Conservation (phyloP, 1,284 basidiomycete species). For the Cutaneotrichosporon sp. region DNA sequence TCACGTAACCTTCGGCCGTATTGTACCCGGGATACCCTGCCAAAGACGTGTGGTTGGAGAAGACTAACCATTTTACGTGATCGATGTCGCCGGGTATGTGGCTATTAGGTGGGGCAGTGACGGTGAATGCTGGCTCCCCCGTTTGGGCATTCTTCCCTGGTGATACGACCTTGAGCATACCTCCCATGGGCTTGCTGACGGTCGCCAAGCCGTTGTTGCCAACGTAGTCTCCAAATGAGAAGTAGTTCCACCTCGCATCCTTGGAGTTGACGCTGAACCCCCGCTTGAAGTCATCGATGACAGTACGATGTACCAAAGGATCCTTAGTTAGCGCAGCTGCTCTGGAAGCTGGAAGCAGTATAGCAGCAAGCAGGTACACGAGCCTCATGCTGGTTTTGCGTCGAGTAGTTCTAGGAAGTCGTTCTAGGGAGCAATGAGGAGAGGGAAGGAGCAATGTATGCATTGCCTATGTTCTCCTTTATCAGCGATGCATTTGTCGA, state of each 20-base stretch:
- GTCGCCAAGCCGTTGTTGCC: constrained; percentile 2
- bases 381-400: too few species aligned
- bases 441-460: too few species aligned
- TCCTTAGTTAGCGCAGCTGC: not conserved
- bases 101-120: not conserved
- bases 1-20: not conserved
- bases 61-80: constrained; percentile 10
- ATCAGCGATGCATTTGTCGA: too few species aligned
- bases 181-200: not conserved
- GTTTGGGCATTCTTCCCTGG: not conserved
- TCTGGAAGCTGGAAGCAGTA: too few species aligned
- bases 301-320: not conserved
- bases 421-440: too few species aligned
- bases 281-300: constrained; percentile 2
- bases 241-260: constrained; percentile 3
- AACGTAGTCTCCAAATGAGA: not conserved
- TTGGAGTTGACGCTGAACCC: not conserved
- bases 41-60: not conserved
- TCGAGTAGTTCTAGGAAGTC: too few species aligned
- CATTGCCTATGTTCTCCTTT: too few species aligned
- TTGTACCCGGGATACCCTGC: constrained; percentile 7
- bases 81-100: constrained; percentile 4
- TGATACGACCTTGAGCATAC: not conserved
- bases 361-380: too few species aligned
- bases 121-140: constrained; percentile 3